Percentiles rank a stretch among this genome's conserved stretches.
phyloP scores from a whole-genome alignment of 805 yeast genomes.

The Candida krabiensis region DNA sequence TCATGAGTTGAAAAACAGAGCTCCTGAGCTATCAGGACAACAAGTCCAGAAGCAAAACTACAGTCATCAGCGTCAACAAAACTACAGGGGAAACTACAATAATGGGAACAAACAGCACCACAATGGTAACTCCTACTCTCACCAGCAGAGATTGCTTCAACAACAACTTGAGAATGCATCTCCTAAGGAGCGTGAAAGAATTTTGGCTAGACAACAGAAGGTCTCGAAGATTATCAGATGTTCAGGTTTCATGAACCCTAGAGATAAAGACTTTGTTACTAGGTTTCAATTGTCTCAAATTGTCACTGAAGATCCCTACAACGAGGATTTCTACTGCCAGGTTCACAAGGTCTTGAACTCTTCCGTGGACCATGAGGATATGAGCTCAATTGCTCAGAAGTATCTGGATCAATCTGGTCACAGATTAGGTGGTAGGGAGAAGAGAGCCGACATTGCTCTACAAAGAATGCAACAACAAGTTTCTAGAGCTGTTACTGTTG shows the following conservation, averaged over 20 bases:
- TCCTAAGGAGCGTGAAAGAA: constrained; percentile 71
- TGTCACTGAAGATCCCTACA: constrained; percentile 95
- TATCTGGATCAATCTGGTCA: constrained; percentile 90
- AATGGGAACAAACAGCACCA: constrained; percentile 9
- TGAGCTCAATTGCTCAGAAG: constrained; percentile 87
- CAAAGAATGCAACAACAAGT: constrained; percentile 99
- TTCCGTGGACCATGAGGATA: constrained; percentile 55
- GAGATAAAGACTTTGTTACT: constrained; percentile 94
- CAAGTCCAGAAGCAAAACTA: constrained; percentile 6
- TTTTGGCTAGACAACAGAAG: constrained; percentile 68
- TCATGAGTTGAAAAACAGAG: constrained; percentile 2
- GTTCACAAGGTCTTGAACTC: constrained; percentile 76
- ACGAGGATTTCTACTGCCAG: constrained; percentile 95
- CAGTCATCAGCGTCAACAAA: constrained; percentile 10
- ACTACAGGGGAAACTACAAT: constrained; percentile 8
- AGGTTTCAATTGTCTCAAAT: constrained; percentile 92
- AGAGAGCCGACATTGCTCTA: constrained; percentile 84
- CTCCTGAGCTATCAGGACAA: constrained; percentile 8
- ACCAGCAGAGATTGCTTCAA: constrained; percentile 27
- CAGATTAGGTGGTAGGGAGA: constrained; percentile 80
- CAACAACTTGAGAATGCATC: constrained; percentile 45
- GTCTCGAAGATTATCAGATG: constrained; percentile 73
- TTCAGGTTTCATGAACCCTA: constrained; percentile 95
- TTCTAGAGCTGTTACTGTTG: constrained; percentile 92
- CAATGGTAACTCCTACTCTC: constrained; percentile 8